Conservation (phyloP, 176 grass and related monocot species). For the Eragrostis curvula region DNA sequence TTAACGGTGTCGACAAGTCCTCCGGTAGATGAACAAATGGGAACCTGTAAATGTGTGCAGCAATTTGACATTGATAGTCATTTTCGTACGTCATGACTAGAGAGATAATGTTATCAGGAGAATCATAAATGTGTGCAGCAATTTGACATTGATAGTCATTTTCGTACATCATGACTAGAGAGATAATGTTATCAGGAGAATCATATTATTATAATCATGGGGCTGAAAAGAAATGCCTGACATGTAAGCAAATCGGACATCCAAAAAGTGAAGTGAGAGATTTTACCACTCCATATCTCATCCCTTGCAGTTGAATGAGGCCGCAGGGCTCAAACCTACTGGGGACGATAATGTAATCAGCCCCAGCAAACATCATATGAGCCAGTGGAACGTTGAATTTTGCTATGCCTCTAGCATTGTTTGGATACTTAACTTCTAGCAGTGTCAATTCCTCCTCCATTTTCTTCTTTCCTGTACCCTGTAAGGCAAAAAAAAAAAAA, state of each 20-base stretch:
- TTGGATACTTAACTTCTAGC: conserved; percentile 61
- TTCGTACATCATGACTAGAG: not conserved
- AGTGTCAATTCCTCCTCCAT: conserved; percentile 65
- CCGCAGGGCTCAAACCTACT: conserved; percentile 87
- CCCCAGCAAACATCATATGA: conserved; percentile 70
- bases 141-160: not conserved
- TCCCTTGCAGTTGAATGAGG: conserved; percentile 75
- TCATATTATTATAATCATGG: not conserved
- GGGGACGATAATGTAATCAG: conserved; percentile 62
- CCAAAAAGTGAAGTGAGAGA: not conserved
- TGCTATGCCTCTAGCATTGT: conserved; percentile 57
- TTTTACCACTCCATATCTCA: conserved; percentile 71
- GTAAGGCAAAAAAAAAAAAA: conserved; percentile 28
- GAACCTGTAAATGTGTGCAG: conserved; percentile 36
- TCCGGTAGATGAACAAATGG: conserved; percentile 61
- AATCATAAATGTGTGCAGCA: not conserved
- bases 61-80: not conserved
- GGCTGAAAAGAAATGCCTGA: not conserved
- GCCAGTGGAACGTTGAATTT: conserved; percentile 77
- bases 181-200: not conserved
- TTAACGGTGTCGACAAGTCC: conserved; percentile 71
- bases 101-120: not conserved
- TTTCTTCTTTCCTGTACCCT: conserved; percentile 97
- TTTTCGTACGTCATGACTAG: not conserved
- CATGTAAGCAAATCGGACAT: not conserved